These are phyloP conservation scores for Musa beccarii DNA, from an alignment of 176 grass and related monocot species.

Conservation along the genomic window DNA sequence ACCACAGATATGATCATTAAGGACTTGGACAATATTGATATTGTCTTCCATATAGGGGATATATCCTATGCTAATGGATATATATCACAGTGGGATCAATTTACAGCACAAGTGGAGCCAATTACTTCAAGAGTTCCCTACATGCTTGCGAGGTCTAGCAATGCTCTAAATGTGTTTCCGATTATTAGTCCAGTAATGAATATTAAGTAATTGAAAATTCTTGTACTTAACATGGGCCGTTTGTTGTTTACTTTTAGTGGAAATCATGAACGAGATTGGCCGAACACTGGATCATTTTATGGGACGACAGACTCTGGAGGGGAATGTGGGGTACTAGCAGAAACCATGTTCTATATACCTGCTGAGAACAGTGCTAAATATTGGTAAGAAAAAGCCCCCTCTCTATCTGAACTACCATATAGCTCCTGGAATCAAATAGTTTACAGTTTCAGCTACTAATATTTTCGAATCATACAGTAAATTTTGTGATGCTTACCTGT, in stretches of 20 bases:
- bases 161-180: too few species aligned
- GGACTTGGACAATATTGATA: conserved; percentile 78
- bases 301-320: conserved; percentile 60
- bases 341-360: conserved; percentile 78
- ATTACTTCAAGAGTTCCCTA: conserved; percentile 82
- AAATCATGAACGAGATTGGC: conserved; percentile 85
- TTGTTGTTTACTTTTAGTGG: conserved; percentile 33
- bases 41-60: conserved; percentile 78
- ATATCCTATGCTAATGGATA: conserved; percentile 87
- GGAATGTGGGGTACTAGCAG: conserved; percentile 67
- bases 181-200: too few species aligned
- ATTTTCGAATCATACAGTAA: too few species aligned
- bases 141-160: conserved; percentile 71
- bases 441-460: too few species aligned
- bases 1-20: conserved; percentile 71
- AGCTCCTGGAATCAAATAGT: too few species aligned
- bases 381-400: conserved; percentile 36
- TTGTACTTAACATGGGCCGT: too few species aligned
- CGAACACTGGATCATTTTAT: conserved; percentile 67
- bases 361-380: conserved; percentile 72
- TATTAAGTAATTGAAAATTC: too few species aligned
- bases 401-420: neutral
- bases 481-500: too few species aligned
- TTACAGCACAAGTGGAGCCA: conserved; percentile 73
- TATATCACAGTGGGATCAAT: conserved; percentile 93